These are phyloP conservation scores for Raffaelea deltoideospora DNA, from an alignment of 2,329 filamentous ascomycete genomes.

Conservation along the genomic window DNA sequence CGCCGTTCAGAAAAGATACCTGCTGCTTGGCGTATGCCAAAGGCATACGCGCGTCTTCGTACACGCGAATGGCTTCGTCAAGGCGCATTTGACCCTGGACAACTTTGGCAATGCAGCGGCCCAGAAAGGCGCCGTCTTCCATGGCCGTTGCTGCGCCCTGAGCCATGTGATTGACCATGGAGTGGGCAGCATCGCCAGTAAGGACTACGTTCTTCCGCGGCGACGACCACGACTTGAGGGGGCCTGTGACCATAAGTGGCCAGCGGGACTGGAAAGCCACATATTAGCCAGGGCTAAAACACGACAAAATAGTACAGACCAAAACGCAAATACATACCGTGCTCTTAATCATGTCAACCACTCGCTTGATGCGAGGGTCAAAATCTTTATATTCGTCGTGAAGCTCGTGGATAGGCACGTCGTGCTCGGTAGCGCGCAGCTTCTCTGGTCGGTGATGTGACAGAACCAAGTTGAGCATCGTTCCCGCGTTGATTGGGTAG, in stretches of 20 bases:
- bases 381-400: constrained; percentile 24
- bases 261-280: constrained; percentile 17
- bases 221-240: constrained; percentile 13
- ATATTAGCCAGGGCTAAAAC: not conserved
- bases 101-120: constrained; percentile 19
- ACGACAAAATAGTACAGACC: not conserved
- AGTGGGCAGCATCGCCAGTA: constrained; percentile 25
- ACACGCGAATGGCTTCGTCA: constrained; percentile 16
- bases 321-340: constrained; percentile 5
- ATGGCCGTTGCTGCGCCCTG: constrained; percentile 28
- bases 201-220: constrained; percentile 20
- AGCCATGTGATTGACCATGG: constrained; percentile 26
- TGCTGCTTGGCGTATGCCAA: constrained; percentile 24
- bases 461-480: constrained; percentile 29
- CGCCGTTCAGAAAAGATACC: constrained; percentile 27
- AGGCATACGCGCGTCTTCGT: constrained; percentile 20
- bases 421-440: constrained; percentile 18
- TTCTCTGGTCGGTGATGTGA: constrained; percentile 13
- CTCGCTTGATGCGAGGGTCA: constrained; percentile 25
- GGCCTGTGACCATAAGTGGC: constrained; percentile 27
- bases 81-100: constrained; percentile 17
- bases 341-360: constrained; percentile 23
- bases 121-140: constrained; percentile 20
- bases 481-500: constrained; percentile 27
- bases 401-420: constrained; percentile 26